phyloP scores from a whole-genome alignment of 371 early-diverging fungal species.

The Fennellomyces sp. region DNA sequence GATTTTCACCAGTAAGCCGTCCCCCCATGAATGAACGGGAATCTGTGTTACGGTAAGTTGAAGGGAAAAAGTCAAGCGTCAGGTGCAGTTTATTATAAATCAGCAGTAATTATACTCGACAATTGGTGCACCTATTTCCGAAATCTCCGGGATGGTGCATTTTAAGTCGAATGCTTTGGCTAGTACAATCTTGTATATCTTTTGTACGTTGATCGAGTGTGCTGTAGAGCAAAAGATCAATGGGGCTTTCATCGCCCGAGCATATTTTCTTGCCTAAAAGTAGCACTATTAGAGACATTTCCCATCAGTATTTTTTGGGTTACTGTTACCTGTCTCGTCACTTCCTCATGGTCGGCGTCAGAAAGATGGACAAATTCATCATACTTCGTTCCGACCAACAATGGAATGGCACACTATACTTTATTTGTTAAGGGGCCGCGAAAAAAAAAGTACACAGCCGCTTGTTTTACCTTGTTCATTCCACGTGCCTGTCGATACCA shows the following conservation, averaged over 20 bases:
- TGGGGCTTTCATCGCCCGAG: conserved; percentile 94
- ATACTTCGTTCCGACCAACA: conserved; percentile 97
- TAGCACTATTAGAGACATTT: neutral
- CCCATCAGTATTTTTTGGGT: neutral
- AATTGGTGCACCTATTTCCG: conserved; percentile 91
- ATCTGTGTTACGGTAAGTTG: too few relatives aligned
- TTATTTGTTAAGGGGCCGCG: neutral
- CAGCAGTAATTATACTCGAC: conserved; percentile 70
- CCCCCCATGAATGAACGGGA: too few relatives aligned
- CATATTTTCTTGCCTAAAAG: conserved; percentile 79
- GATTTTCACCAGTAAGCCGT: too few relatives aligned
- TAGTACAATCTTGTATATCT: conserved; percentile 95
- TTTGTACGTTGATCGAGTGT: conserved; percentile 94
- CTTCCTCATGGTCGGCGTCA: conserved; percentile 87
- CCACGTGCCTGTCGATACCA: conserved; percentile 97
- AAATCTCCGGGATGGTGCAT: conserved; percentile 91
- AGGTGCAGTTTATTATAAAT: neutral
- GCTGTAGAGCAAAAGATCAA: conserved; percentile 94
- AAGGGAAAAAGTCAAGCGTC: too few relatives aligned
- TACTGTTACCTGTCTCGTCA: conserved; percentile 80
- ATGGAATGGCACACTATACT: conserved; percentile 85
- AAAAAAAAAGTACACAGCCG: neutral
- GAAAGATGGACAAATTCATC: conserved; percentile 88
- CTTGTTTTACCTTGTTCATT: conserved; percentile 79
- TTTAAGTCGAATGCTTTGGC: conserved; percentile 93